Evolutionary conservation across 306 rosid genomes (phyloP).

Genomic region (Lithocarpus polystachyus): DNA sequence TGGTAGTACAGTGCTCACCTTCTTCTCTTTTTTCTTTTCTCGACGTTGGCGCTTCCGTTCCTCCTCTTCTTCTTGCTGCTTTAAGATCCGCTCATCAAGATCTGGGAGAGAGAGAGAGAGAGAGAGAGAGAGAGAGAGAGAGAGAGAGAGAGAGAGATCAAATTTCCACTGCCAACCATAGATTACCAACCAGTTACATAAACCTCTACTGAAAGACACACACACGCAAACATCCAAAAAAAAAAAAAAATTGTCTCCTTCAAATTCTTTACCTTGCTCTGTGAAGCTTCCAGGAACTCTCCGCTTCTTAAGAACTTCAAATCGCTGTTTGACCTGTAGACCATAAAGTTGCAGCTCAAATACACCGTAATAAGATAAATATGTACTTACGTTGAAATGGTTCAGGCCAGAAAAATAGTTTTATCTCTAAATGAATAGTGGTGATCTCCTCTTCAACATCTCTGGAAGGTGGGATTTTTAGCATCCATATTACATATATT

Average conservation of each 20-base stretch:
- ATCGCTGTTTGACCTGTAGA: constrained; percentile 83
- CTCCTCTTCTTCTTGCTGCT: constrained; percentile 97
- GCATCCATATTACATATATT: not conserved
- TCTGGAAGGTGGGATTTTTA: not conserved
- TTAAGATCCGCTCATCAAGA: constrained; percentile 87
- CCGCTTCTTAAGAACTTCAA: constrained; percentile 82
- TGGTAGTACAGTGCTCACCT: constrained; percentile 45
- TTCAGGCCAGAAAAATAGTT: not conserved
- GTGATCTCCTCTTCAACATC: not conserved
- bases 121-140: too few relatives aligned
- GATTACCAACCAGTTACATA: not conserved
- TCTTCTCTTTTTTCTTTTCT: constrained; percentile 91
- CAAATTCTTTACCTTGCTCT: constrained; percentile 72
- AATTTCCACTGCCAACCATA: not conserved
- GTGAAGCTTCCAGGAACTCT: constrained; percentile 74
- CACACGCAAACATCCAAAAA: not conserved
- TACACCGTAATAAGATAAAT: not conserved
- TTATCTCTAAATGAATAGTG: not conserved
- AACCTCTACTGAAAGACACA: not conserved
- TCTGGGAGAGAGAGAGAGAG: constrained; percentile 34
- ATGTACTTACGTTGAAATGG: not conserved
- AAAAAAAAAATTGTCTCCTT: not conserved
- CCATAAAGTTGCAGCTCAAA: constrained; percentile 25
- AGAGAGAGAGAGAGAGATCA: not conserved
- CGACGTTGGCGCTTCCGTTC: constrained; percentile 84